phyloP scores from a whole-genome alignment of 257 asterid species.

The Capsicum chinense region DNA sequence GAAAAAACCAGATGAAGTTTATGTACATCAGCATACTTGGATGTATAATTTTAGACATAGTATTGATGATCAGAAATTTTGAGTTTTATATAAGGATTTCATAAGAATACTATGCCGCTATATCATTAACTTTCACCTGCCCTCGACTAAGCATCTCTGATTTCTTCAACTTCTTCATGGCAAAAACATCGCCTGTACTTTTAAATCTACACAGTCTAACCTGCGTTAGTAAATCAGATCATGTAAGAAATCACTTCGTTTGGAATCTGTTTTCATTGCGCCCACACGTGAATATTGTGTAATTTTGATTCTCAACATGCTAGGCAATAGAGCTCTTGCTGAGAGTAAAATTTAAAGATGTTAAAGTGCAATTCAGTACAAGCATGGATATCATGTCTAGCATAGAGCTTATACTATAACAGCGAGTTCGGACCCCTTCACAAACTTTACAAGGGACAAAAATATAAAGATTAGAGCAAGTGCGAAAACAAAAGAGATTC shows the following conservation, averaged over 20 bases:
- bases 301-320: not conserved
- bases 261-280: not conserved
- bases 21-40: not conserved
- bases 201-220: constrained; percentile 92
- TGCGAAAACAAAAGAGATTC: not conserved
- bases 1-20: constrained; percentile 13
- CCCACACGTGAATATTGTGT: not conserved
- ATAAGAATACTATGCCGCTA: not conserved
- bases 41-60: not conserved
- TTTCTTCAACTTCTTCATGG: constrained; percentile 94
- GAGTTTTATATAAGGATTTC: not conserved
- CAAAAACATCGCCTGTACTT: constrained; percentile 83
- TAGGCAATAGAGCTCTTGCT: not conserved
- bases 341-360: not conserved
- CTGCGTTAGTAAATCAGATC: constrained; percentile 54
- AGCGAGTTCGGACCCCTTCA: not conserved
- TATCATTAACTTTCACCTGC: constrained; percentile 59
- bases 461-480: not conserved
- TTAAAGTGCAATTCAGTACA: not conserved
- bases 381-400: not conserved
- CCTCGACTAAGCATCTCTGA: constrained; percentile 98
- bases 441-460: not conserved
- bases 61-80: not conserved
- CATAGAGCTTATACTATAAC: not conserved
- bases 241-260: constrained; percentile 3